Evolutionary conservation across 1,139 yeast species (phyloP).

Genomic region (Starmera stellimalicola): DNA sequence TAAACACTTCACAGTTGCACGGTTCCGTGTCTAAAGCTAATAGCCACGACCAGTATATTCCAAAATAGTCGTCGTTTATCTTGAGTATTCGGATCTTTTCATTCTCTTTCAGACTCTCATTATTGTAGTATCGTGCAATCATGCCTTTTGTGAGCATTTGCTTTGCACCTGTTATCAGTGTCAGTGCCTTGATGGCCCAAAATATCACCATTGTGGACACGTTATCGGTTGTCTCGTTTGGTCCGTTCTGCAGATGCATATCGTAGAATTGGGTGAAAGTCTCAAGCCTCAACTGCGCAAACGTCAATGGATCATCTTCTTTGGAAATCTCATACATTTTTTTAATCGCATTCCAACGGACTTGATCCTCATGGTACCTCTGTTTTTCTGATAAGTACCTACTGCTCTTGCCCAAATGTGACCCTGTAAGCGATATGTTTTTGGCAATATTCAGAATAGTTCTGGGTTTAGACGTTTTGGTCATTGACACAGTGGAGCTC

Average conservation of each 20-base stretch:
- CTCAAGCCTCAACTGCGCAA: constrained; percentile 7
- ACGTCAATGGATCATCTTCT: constrained; percentile 10
- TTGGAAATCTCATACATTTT: constrained; percentile 6
- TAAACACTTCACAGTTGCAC: constrained; percentile 24
- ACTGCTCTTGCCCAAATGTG: neutral
- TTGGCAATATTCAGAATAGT: neutral
- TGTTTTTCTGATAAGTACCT: constrained; percentile 3
- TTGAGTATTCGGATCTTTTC: constrained; percentile 10
- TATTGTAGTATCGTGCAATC: constrained; percentile 13
- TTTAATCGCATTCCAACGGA: constrained; percentile 9
- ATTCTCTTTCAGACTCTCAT: constrained; percentile 7
- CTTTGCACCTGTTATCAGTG: constrained; percentile 12
- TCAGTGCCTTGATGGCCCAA: constrained; percentile 16
- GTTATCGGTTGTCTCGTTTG: neutral
- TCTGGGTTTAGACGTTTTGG: neutral
- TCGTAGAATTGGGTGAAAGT: constrained; percentile 14
- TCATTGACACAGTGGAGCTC: neutral
- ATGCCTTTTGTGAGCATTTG: constrained; percentile 5
- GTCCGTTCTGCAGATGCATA: constrained; percentile 4
- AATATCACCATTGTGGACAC: constrained; percentile 8
- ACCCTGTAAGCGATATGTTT: neutral
- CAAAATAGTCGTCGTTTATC: constrained; percentile 8
- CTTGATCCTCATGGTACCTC: constrained; percentile 9
- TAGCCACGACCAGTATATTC: constrained; percentile 29
- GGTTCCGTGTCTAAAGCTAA: constrained; percentile 24